Conservation (phyloP, 805 yeast species). For the Metschnikowia kunwiensis region DNA sequence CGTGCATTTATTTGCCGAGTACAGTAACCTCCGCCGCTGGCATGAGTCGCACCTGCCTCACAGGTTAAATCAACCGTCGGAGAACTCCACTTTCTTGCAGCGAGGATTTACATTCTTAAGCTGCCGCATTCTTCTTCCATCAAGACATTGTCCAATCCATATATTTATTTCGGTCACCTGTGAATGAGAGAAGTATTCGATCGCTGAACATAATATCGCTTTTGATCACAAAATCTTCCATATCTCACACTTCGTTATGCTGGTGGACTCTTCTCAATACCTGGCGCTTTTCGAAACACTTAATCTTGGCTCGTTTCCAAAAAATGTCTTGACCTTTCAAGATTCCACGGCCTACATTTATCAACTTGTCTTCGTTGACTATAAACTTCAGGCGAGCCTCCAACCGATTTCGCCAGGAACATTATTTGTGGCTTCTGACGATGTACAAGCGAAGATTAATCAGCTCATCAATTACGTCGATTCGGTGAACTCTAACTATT, state of each 20-base stretch:
- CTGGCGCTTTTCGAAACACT: constrained; percentile 28
- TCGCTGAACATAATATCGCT: too few species aligned
- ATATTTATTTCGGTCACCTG: too few species aligned
- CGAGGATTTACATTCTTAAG: too few species aligned
- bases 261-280: constrained; percentile 13
- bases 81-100: too few species aligned
- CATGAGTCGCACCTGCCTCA: too few species aligned
- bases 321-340: constrained; percentile 30
- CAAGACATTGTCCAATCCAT: too few species aligned
- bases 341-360: constrained; percentile 33
- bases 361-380: constrained; percentile 36
- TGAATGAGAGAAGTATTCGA: too few species aligned
- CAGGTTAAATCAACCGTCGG: too few species aligned
- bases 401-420: constrained; percentile 24
- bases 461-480: constrained; percentile 28
- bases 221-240: too few species aligned
- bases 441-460: constrained; percentile 21
- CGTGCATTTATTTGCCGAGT: too few species aligned
- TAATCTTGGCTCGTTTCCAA: constrained; percentile 38
- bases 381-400: constrained; percentile 34
- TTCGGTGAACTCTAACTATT: constrained; percentile 26
- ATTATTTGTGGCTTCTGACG: constrained; percentile 8
- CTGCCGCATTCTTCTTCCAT: too few species aligned
- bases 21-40: too few species aligned
- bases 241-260: constrained; percentile 1